Evolutionary conservation across 106 monocot genomes (phyloP).

Genomic region (Dendrobium officinale): DNA sequence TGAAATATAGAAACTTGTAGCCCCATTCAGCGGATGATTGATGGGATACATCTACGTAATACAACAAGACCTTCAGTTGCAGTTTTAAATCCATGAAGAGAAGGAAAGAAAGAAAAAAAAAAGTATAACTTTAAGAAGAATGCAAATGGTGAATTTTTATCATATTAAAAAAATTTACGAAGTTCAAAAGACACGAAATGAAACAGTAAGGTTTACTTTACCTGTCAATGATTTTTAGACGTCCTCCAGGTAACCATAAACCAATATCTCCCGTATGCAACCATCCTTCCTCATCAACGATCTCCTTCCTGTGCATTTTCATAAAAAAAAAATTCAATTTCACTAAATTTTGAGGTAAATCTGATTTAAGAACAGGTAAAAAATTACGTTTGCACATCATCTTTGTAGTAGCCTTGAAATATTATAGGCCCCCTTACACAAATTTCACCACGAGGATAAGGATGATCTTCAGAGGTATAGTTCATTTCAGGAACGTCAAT

Average conservation of each 20-base stretch:
- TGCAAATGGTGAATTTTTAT: background rate
- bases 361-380: background rate
- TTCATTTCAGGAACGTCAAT: conserved; percentile 99
- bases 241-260: conserved; percentile 83
- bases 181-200: background rate
- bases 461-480: conserved; percentile 80
- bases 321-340: conserved; percentile 6
- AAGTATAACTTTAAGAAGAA: background rate
- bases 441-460: conserved; percentile 95
- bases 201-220: conserved; percentile 8
- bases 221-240: conserved; percentile 92
- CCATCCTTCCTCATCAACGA: conserved; percentile 94
- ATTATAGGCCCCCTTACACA: conserved; percentile 59
- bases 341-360: background rate
- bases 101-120: background rate
- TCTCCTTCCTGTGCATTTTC: conserved; percentile 54
- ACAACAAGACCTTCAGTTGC: background rate
- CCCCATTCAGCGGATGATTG: background rate
- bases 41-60: background rate
- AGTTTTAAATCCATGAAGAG: background rate
- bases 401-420: conserved; percentile 47
- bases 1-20: background rate
- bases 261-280: conserved; percentile 98
- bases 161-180: background rate
- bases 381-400: conserved; percentile 11